Conservation (phyloP, 192 early-diverging fungal genomes). For the Coemansia sp. region DNA sequence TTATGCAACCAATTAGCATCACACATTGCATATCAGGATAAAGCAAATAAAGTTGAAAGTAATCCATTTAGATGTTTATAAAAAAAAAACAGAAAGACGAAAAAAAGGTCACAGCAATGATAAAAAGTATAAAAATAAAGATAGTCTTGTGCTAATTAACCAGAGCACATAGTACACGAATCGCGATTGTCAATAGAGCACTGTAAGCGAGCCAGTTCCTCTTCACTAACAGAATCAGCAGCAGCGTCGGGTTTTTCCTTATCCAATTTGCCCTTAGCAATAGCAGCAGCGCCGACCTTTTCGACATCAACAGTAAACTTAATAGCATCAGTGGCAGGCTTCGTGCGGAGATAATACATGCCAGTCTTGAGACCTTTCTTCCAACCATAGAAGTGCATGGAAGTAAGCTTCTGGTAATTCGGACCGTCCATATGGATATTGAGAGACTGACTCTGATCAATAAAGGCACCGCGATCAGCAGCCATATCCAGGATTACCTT, state of each 20-base stretch:
- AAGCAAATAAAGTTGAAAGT: too few species aligned
- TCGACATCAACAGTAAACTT: slow-evolving; percentile 96
- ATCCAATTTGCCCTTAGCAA: slow-evolving; percentile 32
- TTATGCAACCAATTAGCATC: too few species aligned
- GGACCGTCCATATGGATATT: slow-evolving; percentile 96
- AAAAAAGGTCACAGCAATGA: not conserved
- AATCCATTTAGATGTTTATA: not conserved
- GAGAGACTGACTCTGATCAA: slow-evolving; percentile 94
- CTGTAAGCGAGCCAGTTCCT: slow-evolving; percentile 67
- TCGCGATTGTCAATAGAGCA: slow-evolving; percentile 94
- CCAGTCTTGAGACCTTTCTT: slow-evolving; percentile 97
- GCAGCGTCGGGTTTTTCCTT: slow-evolving; percentile 23
- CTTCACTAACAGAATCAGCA: slow-evolving; percentile 51
- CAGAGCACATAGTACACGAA: slow-evolving; percentile 87
- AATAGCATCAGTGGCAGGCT: slow-evolving; percentile 96
- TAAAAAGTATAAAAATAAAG: slow-evolving; percentile 10
- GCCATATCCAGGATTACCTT: slow-evolving; percentile 94
- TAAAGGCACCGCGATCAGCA: slow-evolving; percentile 94
- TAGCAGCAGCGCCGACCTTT: slow-evolving; percentile 43
- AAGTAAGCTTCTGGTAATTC: slow-evolving; percentile 90
- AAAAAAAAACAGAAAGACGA: not conserved
- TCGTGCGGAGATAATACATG: slow-evolving; percentile 96
- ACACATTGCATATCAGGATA: too few species aligned
- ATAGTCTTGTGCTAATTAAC: slow-evolving; percentile 46
- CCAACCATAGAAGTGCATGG: slow-evolving; percentile 99